These are phyloP conservation scores for Metarhizium robertsii DNA, from an alignment of 2,329 filamentous ascomycete species.

Conservation along the genomic window DNA sequence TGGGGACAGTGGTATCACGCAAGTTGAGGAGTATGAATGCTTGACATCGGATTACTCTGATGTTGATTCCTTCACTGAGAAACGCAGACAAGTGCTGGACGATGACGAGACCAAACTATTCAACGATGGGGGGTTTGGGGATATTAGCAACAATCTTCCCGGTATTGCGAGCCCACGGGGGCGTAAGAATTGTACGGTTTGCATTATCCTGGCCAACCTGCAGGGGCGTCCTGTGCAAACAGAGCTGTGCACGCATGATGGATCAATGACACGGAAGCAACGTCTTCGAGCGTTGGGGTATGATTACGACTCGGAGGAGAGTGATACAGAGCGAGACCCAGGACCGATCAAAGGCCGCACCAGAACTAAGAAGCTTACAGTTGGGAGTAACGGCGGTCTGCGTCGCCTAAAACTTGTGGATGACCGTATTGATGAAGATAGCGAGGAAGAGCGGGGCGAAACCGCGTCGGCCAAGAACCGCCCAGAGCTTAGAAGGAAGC, in stretches of 20 bases:
- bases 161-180: not conserved
- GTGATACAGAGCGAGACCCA: not conserved
- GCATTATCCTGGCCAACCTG: constrained; percentile 4
- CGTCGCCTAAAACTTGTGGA: constrained; percentile 7
- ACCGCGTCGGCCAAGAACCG: not conserved
- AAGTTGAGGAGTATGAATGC: constrained; percentile 6
- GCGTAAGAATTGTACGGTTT: constrained; percentile 7
- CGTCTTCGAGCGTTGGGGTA: constrained; percentile 14
- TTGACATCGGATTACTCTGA: constrained; percentile 15
- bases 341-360: not conserved
- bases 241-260: constrained; percentile 4
- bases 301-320: constrained; percentile 15
- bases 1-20: not conserved
- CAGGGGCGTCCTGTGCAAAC: not conserved
- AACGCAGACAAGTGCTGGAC: constrained; percentile 9
- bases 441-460: constrained; percentile 4
- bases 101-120: constrained; percentile 30
- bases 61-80: constrained; percentile 22
- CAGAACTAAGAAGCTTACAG: constrained; percentile 7
- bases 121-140: constrained; percentile 24
- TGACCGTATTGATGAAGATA: constrained; percentile 6
- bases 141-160: constrained; percentile 10
- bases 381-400: constrained; percentile 4
- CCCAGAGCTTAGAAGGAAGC: constrained; percentile 2
- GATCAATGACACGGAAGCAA: constrained; percentile 11